Evolutionary conservation across 768 basidiomycete genomes (phyloP), one percentile per base, ranked within the genome.

Genomic region (Russula abietina): DNA sequence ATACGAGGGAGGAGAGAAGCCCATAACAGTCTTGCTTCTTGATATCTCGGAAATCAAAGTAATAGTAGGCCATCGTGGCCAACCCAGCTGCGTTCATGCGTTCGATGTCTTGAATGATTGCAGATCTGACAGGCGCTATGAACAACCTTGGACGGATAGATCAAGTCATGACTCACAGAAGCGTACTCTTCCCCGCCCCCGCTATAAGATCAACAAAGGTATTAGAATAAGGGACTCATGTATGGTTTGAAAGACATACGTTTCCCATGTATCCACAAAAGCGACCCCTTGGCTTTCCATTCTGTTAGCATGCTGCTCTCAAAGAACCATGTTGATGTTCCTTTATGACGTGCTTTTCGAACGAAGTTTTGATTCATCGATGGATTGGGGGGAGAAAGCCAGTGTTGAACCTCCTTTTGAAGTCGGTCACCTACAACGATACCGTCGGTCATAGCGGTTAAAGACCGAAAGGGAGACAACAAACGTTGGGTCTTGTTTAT

Each of bases 21-120:
- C 59, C 59, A 17, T 43, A 41, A 24, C n/a, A 41, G 8, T 60
- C 19, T 30, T 60, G 59, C 11, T 60, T 60, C 9, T 36, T 16
- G 30, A 7, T 24, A 16, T 60, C 59, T 5, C 59, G 26, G 43
- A 60, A 60, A 24, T 60, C 59, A 22, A 50, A 60, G 17, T 60
- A 60, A 33, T 55, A 61, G 12, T 61, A 61, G 5, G 33, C 60
- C 51, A 60, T 43, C 17, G 51, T 43, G 2, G 59, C 59, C 17
- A 60, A n/a, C 26, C 59, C 59, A 1, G 43, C 45, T 26, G 17
- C 36, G 8, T 45, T 33, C 24, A 41, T 32, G 26, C 24, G 12
- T 2, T 16, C 9, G 16, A 61, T 17, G 6, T 61, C 53, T 10
- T 61, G 30, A 19, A 61, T 49, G 8, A 61, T 48, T 2, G 53